Percentiles rank a stretch among this genome's conserved stretches.
Evolutionary conservation across 768 basidiomycete species (phyloP).

Genomic region (Gymnopilus dilepis): DNA sequence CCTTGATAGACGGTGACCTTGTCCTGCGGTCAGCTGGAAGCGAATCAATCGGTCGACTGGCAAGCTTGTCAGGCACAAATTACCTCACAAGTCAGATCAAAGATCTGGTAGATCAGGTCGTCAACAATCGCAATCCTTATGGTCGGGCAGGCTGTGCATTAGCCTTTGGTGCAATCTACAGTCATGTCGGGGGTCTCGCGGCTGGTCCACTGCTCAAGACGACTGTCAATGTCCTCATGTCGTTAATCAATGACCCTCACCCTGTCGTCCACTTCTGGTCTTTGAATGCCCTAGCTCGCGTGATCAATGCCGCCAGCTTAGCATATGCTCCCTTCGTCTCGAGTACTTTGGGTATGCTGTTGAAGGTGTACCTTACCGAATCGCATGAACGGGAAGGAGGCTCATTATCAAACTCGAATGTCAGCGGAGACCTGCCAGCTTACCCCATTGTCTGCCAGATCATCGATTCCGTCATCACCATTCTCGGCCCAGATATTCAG

Average conservation of each 20-base stretch:
- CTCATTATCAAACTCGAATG: conserved; percentile 77
- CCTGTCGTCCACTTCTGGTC: conserved; percentile 97
- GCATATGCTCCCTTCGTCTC: conserved; percentile 90
- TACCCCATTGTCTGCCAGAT: conserved; percentile 93
- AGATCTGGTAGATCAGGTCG: conserved; percentile 89
- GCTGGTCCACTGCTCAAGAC: conserved; percentile 95
- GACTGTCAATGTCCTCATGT: conserved; percentile 93
- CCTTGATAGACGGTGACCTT: conserved; percentile 79
- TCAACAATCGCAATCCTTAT: conserved; percentile 92
- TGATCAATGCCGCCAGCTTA: conserved; percentile 90
- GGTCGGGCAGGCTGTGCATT: conserved; percentile 93
- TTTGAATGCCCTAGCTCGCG: conserved; percentile 80
- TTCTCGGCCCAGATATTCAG: conserved; percentile 94
- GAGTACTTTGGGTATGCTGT: conserved; percentile 86
- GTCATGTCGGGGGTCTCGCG: conserved; percentile 90
- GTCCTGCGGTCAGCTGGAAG: conserved; percentile 80
- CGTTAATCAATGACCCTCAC: conserved; percentile 94
- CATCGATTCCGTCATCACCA: conserved; percentile 90
- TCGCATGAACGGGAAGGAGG: conserved; percentile 95
- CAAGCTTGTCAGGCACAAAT: conserved; percentile 79
- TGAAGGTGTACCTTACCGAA: conserved; percentile 88
- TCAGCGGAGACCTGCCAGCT: conserved; percentile 88
- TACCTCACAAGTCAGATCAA: conserved; percentile 91
- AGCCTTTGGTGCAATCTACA: conserved; percentile 91
- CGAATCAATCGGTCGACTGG: conserved; percentile 87